These are phyloP conservation scores for Cytospora schulzeri DNA, from an alignment of 2,329 filamentous ascomycete species.

Conservation along the genomic window DNA sequence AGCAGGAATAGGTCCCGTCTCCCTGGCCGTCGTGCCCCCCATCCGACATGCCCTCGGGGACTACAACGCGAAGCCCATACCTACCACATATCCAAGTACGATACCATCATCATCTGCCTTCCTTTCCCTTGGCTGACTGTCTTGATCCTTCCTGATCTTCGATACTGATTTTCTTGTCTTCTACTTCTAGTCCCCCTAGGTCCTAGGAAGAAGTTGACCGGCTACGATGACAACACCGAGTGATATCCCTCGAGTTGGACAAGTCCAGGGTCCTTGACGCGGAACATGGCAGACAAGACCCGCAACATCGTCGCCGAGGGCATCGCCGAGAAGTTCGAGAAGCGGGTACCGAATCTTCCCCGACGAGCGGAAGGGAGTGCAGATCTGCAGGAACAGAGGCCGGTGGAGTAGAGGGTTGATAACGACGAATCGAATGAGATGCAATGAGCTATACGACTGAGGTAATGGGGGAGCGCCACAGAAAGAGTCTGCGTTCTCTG, in stretches of 20 bases:
- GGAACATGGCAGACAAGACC: constrained; percentile 16
- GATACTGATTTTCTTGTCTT: neutral
- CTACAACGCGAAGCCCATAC: constrained; percentile 69
- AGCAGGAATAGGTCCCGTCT: constrained; percentile 71
- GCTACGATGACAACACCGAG: constrained; percentile 59
- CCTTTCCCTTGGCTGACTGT: neutral
- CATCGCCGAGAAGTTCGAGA: constrained; percentile 17
- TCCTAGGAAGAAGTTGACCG: constrained; percentile 60
- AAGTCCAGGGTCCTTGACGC: constrained; percentile 2
- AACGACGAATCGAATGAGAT: neutral
- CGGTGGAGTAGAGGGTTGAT: constrained; percentile 11
- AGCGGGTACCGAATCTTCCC: constrained; percentile 16
- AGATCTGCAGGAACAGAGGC: constrained; percentile 18
- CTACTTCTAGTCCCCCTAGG: constrained; percentile 54
- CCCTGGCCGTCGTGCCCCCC: constrained; percentile 72
- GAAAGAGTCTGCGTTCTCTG: constrained; percentile 22
- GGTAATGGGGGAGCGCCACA: neutral
- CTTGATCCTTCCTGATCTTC: neutral
- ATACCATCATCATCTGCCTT: constrained; percentile 32
- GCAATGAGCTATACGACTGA: neutral
- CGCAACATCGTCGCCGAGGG: constrained; percentile 20
- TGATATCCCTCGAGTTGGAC: constrained; percentile 14
- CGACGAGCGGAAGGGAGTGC: neutral
- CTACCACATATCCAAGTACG: constrained; percentile 91
- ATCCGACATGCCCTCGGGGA: constrained; percentile 75